Evolutionary conservation across 495 filamentous ascomycete species (phyloP), one percentile per base, ranked within the genome.

Genomic region (Penicillium canariense): DNA sequence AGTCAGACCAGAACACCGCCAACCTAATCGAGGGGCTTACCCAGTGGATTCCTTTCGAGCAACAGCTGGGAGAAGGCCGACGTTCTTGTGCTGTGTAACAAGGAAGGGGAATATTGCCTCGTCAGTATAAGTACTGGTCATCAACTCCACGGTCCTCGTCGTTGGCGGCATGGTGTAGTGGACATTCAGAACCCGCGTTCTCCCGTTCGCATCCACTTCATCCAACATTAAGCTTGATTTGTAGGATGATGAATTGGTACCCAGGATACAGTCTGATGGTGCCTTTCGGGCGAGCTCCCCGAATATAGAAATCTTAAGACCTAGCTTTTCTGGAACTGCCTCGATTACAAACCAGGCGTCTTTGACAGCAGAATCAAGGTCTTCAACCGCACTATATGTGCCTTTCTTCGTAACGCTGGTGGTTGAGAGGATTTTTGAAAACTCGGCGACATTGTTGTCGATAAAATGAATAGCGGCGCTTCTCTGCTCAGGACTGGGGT

Each of bases 121-220:
- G 26, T 69, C 58, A 14, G 82, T 85, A n/a, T 67, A 47, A 0
- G 80, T 80, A 60, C 65, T 61, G 0, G 81, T 78, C 81, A 85
- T 84, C 47, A 85, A 43, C 66, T 84, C 81, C 4, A 84, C 79
- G 11, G 60, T 68, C 5, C 59, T 57, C 40, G 74, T 71, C 26
- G 53, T 55, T 0, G 81, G 81, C 46, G 81, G 82, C 68, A 83
- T 81, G 18, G 67, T 66, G 55, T 74, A 84, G 64, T 84, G 80
- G 47, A 71, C 75, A 58, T 84, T 84, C 10, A 68, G 48, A 59
- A 52, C 69, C 60, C 18, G 56, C 40, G 28, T 57, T 38, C 34
- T 58, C 7, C 60, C 35, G 15, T 63, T 55, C 1, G 30, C 18
- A 1, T 39, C 36, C 1, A 69, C 39, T 11, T 61, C 61, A 0